A percentile compares a stretch with the other conserved stretches of the same genome.
These are phyloP conservation scores for Epithemia pelagica DNA, from an alignment of 108 stramenopile genomes.

Conservation along the genomic window DNA sequence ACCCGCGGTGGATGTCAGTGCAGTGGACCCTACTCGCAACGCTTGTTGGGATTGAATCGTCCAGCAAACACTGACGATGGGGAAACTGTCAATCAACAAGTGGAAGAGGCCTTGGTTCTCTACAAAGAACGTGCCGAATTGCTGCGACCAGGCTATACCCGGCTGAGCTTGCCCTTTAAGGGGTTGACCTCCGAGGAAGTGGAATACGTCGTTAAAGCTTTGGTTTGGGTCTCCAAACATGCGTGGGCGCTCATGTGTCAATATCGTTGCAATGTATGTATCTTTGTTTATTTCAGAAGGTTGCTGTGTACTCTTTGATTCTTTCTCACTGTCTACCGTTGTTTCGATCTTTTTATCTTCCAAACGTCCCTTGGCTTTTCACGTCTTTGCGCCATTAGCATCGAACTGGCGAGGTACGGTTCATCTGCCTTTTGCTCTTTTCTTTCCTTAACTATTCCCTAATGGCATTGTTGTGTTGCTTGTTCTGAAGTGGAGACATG, in stretches of 20 bases:
- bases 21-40: conserved; percentile 86
- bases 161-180: conserved; percentile 83
- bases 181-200: conserved; percentile 60
- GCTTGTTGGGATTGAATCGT: conserved; percentile 60
- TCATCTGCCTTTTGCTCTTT: background rate
- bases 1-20: conserved; percentile 91
- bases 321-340: no score
- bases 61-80: conserved; percentile 11
- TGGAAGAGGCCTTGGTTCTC: conserved; percentile 80
- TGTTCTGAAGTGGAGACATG: conserved; percentile 58
- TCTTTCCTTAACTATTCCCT: background rate
- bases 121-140: conserved; percentile 75
- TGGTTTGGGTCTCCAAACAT: conserved; percentile 85
- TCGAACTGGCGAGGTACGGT: conserved; percentile 22
- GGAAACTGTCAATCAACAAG: conserved; percentile 43
- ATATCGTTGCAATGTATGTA: conserved; percentile 76
- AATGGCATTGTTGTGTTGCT: background rate
- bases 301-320: no score
- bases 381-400: no score
- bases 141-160: conserved; percentile 87
- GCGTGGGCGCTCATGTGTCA: conserved; percentile 87
- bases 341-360: no score
- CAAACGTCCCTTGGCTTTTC: no score
- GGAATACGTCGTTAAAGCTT: conserved; percentile 83
- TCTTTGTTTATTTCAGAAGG: no score